Evolutionary conservation across 78 protist species (phyloP).

Genomic region (Protostelium mycophagum): DNA sequence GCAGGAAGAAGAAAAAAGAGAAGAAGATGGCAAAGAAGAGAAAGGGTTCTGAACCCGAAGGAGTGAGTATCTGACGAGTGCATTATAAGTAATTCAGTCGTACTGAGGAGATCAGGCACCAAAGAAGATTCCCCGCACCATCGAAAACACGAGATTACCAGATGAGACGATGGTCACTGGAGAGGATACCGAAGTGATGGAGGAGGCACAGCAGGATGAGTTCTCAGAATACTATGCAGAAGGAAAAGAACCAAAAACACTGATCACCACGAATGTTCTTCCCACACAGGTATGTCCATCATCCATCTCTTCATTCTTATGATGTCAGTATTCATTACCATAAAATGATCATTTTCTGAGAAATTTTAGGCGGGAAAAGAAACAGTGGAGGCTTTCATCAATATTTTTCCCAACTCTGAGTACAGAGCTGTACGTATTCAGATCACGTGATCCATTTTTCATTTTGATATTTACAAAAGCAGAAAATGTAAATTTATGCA

Average conservation of each 20-base stretch:
- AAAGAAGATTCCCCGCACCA: constrained; percentile 68
- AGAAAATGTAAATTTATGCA: background rate
- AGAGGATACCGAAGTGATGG: constrained; percentile 71
- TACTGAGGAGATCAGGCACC: constrained; percentile 57
- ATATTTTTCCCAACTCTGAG: constrained; percentile 72
- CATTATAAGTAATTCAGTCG: no score
- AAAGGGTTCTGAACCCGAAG: background rate
- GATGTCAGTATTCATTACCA: no score
- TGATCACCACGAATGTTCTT: constrained; percentile 47
- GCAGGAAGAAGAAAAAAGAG: constrained; percentile 15
- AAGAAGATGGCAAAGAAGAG: constrained; percentile 43
- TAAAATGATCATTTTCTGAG: background rate
- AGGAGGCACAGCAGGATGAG: constrained; percentile 70
- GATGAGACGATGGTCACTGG: constrained; percentile 79
- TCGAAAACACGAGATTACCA: constrained; percentile 70
- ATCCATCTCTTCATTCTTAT: no score
- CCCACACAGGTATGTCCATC: constrained; percentile 11
- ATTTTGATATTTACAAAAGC: no score
- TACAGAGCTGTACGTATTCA: constrained; percentile 2
- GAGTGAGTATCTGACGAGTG: no score
- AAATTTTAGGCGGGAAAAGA: background rate
- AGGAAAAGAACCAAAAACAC: constrained; percentile 40
- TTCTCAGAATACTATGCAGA: constrained; percentile 48
- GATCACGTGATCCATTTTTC: background rate
- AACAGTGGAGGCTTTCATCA: constrained; percentile 19